phyloP scores from a whole-genome alignment of 805 yeast species.

The Teunomyces panamensis region DNA sequence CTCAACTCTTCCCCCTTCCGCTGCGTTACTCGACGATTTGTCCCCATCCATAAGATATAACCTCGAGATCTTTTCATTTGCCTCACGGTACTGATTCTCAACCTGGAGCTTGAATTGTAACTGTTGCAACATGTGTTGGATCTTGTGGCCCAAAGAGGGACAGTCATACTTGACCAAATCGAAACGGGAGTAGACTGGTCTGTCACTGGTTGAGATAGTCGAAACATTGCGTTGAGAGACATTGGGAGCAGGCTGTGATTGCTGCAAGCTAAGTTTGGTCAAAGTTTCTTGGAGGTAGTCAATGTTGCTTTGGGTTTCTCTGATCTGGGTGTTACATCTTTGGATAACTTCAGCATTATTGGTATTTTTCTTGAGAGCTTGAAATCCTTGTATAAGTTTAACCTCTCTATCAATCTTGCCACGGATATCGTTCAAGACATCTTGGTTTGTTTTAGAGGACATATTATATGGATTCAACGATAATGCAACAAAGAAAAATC shows the following conservation, averaged over 20 bases:
- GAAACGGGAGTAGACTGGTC: conserved; percentile 54
- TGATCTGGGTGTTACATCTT: conserved; percentile 82
- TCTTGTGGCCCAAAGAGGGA: conserved; percentile 90
- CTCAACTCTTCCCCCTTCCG: conserved; percentile 83
- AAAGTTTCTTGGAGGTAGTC: conserved; percentile 82
- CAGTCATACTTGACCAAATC: conserved; percentile 91
- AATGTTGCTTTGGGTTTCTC: conserved; percentile 89
- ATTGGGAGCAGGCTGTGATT: conserved; percentile 7
- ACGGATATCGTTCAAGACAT: conserved; percentile 61
- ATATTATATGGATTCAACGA: not conserved
- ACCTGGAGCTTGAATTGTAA: conserved; percentile 91
- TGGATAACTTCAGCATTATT: conserved; percentile 80
- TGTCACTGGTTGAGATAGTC: not conserved
- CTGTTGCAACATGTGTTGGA: conserved; percentile 93
- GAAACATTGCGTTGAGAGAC: conserved; percentile 9
- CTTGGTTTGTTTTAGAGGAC: conserved; percentile 17
- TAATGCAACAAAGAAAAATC: not conserved
- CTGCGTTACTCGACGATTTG: conserved; percentile 77
- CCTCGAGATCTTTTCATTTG: conserved; percentile 83
- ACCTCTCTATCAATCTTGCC: conserved; percentile 85
- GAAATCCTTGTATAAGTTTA: conserved; percentile 85
- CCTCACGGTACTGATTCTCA: conserved; percentile 89
- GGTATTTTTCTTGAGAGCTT: conserved; percentile 74
- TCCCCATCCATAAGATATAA: conserved; percentile 92
- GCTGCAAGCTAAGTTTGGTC: conserved; percentile 50